These are phyloP conservation scores for Phytophthora aleatoria DNA, from an alignment of 352 stramenopile species.

Conservation along the genomic window DNA sequence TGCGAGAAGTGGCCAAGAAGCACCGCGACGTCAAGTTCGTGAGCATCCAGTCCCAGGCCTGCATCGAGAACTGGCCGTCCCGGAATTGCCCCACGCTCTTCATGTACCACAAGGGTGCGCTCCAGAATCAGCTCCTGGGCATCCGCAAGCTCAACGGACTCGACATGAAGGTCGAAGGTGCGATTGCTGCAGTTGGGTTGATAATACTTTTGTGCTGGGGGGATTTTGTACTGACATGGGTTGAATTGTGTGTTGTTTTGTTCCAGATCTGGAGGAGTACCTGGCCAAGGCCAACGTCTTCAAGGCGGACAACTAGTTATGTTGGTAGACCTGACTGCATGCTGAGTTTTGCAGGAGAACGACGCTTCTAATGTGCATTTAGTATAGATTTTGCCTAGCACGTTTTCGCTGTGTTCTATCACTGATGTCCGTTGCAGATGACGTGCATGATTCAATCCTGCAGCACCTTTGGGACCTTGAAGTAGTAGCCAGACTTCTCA, in stretches of 20 bases:
- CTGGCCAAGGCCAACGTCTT: constrained; percentile 85
- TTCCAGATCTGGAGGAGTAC: constrained; percentile 86
- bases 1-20: constrained; percentile 81
- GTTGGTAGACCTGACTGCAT: background rate
- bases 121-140: constrained; percentile 90
- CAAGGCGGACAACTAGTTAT: constrained; percentile 30
- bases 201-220: background rate
- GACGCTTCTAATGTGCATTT: constrained; percentile 23
- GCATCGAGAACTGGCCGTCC: constrained; percentile 93
- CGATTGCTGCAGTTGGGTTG: background rate
- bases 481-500: constrained; percentile 81
- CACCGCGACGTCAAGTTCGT: constrained; percentile 94
- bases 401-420: background rate
- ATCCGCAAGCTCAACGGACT: constrained; percentile 89
- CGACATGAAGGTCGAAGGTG: constrained; percentile 87
- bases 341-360: background rate
- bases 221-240: constrained; percentile 10
- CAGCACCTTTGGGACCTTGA: constrained; percentile 88
- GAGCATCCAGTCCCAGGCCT: constrained; percentile 90
- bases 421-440: background rate
- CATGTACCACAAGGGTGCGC: constrained; percentile 90
- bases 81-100: constrained; percentile 93
- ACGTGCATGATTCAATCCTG: constrained; percentile 53
- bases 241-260: constrained; percentile 7
- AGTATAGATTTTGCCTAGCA: constrained; percentile 39